Evolutionary conservation across 768 basidiomycete genomes (phyloP).

Genomic region (Exsudoporus frostii): DNA sequence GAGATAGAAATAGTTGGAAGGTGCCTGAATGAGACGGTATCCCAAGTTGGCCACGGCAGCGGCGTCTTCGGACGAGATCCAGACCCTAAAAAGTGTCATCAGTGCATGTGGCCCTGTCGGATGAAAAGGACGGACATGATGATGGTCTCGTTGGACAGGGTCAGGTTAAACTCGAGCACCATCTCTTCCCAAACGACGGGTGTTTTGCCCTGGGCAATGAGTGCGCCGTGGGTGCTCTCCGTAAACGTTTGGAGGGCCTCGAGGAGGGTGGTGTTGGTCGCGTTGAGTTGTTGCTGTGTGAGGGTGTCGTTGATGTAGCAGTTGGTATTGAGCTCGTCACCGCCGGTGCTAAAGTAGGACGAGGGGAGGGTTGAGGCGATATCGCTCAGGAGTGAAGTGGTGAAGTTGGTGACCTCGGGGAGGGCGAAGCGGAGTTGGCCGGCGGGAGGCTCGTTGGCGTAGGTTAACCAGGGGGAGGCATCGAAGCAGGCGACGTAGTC

Average conservation of each 20-base stretch:
- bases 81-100: constrained; percentile 32
- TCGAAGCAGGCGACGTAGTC: constrained; percentile 69
- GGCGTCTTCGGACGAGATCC: constrained; percentile 45
- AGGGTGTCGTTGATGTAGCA: constrained; percentile 63
- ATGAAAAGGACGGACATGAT: constrained; percentile 30
- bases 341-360: constrained; percentile 73
- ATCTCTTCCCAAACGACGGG: constrained; percentile 83
- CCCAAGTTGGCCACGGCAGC: constrained; percentile 38
- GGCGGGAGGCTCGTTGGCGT: constrained; percentile 73
- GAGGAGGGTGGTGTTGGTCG: constrained; percentile 51
- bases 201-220: constrained; percentile 59
- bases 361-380: constrained; percentile 53
- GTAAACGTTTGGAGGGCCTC: constrained; percentile 66
- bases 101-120: neutral
- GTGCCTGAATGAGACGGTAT: constrained; percentile 44
- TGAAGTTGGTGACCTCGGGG: constrained; percentile 57
- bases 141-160: constrained; percentile 40
- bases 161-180: constrained; percentile 36
- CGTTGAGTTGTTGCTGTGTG: constrained; percentile 53
- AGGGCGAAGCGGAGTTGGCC: constrained; percentile 79
- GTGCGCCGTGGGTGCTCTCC: constrained; percentile 51
- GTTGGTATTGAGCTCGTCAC: constrained; percentile 71
- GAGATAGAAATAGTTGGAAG: constrained; percentile 55
- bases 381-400: constrained; percentile 47
- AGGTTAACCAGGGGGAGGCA: constrained; percentile 54